phyloP scores from a whole-genome alignment of 768 basidiomycete species.

The Leccinellum albellum region DNA sequence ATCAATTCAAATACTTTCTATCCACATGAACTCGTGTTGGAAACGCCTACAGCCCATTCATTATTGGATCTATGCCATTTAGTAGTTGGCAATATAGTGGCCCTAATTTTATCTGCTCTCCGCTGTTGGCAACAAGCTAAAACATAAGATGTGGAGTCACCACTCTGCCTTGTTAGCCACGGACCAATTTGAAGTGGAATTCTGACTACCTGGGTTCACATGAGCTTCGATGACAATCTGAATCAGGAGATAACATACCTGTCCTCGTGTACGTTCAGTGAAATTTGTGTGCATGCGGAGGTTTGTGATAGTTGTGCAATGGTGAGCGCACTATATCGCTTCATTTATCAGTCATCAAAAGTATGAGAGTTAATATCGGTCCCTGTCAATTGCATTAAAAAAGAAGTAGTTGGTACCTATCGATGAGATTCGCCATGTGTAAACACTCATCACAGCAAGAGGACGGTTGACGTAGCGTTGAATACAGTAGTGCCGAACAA shows the following conservation, averaged over 20 bases:
- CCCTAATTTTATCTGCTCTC: background rate
- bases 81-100: background rate
- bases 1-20: background rate
- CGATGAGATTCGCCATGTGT: background rate
- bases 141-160: background rate
- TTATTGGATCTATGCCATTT: background rate
- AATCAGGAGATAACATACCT: background rate
- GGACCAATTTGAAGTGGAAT: no score
- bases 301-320: background rate
- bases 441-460: background rate
- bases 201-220: background rate
- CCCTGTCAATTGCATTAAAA: background rate
- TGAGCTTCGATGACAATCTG: background rate
- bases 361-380: background rate
- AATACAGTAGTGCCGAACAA: background rate
- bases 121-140: background rate
- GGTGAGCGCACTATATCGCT: background rate
- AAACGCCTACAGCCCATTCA: background rate
- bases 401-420: background rate
- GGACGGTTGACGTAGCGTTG: background rate
- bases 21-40: background rate
- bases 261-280: background rate
- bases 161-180: background rate
- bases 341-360: background rate
- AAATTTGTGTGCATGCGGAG: background rate